These are phyloP conservation scores for Cladophialophora yegresii DNA, from an alignment of 2,329 filamentous ascomycete genomes.

Conservation along the genomic window DNA sequence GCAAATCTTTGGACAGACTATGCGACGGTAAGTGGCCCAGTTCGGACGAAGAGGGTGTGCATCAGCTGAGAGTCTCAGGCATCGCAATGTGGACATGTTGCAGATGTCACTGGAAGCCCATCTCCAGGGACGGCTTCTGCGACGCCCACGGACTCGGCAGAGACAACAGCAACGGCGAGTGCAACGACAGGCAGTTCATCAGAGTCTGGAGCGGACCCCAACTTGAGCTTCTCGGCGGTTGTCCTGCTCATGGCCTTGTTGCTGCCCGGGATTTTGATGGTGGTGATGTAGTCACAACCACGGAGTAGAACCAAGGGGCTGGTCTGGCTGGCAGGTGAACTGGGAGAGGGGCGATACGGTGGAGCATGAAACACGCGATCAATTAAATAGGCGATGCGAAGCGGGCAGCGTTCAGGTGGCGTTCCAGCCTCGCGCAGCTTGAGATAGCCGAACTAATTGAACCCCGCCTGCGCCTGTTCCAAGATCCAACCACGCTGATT, in stretches of 20 bases:
- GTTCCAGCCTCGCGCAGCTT: conserved; percentile 16
- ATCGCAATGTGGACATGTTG: conserved; percentile 2
- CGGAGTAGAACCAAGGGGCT: background rate
- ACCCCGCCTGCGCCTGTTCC: background rate
- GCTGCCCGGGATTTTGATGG: background rate
- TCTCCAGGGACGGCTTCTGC: background rate
- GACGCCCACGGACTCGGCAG: background rate
- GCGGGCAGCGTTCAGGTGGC: background rate
- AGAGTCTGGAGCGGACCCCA: background rate
- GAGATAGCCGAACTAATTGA: conserved; percentile 9
- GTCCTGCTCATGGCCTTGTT: background rate
- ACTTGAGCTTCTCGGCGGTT: background rate
- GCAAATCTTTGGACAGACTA: conserved; percentile 7
- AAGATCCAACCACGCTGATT: conserved; percentile 16
- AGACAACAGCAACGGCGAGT: background rate
- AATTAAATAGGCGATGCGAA: background rate
- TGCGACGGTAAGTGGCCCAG: background rate
- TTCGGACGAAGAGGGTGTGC: background rate
- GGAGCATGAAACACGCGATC: background rate
- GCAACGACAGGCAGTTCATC: background rate
- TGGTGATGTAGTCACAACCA: background rate
- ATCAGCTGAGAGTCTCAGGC: background rate
- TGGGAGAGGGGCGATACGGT: background rate
- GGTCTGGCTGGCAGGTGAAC: background rate
- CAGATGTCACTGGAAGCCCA: background rate